phyloP scores from a whole-genome alignment of 768 basidiomycete species.

The Tremella fuciformis region DNA sequence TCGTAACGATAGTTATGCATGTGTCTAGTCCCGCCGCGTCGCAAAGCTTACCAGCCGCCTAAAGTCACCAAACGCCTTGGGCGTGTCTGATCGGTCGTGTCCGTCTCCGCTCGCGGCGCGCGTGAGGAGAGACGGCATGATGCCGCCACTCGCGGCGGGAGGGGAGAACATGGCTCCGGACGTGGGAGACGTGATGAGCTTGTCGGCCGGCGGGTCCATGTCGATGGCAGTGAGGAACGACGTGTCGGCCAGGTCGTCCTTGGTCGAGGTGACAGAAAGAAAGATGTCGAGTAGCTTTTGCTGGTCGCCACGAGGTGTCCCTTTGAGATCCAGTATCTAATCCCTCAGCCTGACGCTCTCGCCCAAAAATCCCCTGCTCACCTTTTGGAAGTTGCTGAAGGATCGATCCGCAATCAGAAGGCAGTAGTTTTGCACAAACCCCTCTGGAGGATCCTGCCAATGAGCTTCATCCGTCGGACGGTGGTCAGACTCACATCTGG shows the following conservation, averaged over 20 bases:
- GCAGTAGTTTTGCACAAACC: slow-evolving; percentile 93
- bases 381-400: slow-evolving; percentile 98
- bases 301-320: slow-evolving; percentile 79
- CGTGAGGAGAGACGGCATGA: slow-evolving; percentile 57
- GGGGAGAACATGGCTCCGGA: slow-evolving; percentile 61
- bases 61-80: slow-evolving; percentile 85
- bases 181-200: slow-evolving; percentile 39
- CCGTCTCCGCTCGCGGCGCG: slow-evolving; percentile 56
- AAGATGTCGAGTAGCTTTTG: slow-evolving; percentile 88
- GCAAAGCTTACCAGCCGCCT: slow-evolving; percentile 86
- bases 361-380: slow-evolving; percentile 39
- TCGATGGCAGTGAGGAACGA: slow-evolving; percentile 92
- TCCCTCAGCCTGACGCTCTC: background rate
- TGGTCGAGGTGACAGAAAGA: slow-evolving; percentile 86
- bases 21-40: slow-evolving; percentile 54
- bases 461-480: too few species aligned
- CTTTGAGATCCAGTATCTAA: slow-evolving; percentile 91
- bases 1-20: too few species aligned
- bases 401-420: slow-evolving; percentile 90
- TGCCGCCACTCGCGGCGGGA: slow-evolving; percentile 53
- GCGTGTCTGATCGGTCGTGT: slow-evolving; percentile 57
- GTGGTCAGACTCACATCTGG: slow-evolving; percentile 82
- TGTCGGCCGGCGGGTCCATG: slow-evolving; percentile 70
- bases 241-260: slow-evolving; percentile 77
- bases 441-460: slow-evolving; percentile 74